These are phyloP conservation scores for Bryoerythrophyllum caledonicum DNA, from an alignment of 225 moss, liverwort and hornwort species.

Conservation along the genomic window DNA sequence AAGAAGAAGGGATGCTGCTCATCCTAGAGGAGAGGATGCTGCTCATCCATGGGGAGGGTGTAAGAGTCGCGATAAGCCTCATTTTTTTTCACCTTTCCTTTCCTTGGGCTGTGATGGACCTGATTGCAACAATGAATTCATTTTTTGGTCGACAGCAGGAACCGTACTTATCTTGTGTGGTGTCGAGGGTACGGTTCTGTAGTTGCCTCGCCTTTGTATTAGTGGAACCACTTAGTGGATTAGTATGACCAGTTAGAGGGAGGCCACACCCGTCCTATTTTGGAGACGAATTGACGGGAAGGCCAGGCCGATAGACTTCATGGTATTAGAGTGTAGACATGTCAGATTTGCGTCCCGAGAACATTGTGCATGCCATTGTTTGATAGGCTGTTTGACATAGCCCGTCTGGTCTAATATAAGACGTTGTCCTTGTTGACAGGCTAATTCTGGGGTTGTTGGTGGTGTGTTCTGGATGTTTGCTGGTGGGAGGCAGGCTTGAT, in stretches of 20 bases:
- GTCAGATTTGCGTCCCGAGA: conserved; percentile 14
- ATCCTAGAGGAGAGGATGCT: conserved; percentile 27
- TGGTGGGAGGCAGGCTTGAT: not conserved
- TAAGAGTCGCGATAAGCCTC: conserved; percentile 13
- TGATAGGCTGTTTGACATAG: conserved; percentile 38
- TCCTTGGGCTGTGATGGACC: conserved; percentile 22
- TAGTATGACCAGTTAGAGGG: conserved; percentile 24
- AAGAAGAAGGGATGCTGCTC: conserved; percentile 58
- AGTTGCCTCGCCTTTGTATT: conserved; percentile 40
- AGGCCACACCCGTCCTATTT: conserved; percentile 7
- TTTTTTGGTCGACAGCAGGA: conserved; percentile 43
- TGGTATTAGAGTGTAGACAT: conserved; percentile 14
- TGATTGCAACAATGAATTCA: conserved; percentile 5
- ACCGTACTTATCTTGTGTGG: conserved; percentile 22
- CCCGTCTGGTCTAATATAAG: conserved; percentile 40
- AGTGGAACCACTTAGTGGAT: conserved; percentile 25
- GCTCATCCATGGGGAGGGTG: conserved; percentile 17
- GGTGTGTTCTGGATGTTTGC: not conserved
- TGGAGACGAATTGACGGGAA: conserved; percentile 13
- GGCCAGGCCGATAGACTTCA: conserved; percentile 14
- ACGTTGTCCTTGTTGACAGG: conserved; percentile 31
- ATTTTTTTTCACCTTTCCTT: not conserved
- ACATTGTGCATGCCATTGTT: conserved; percentile 41
- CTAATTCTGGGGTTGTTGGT: not conserved
- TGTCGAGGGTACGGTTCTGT: conserved; percentile 26